A percentile compares a stretch with the other conserved stretches of the same genome.
phyloP scores from a whole-genome alignment of 2,329 filamentous ascomycete species.

The Neonectria faginata region DNA sequence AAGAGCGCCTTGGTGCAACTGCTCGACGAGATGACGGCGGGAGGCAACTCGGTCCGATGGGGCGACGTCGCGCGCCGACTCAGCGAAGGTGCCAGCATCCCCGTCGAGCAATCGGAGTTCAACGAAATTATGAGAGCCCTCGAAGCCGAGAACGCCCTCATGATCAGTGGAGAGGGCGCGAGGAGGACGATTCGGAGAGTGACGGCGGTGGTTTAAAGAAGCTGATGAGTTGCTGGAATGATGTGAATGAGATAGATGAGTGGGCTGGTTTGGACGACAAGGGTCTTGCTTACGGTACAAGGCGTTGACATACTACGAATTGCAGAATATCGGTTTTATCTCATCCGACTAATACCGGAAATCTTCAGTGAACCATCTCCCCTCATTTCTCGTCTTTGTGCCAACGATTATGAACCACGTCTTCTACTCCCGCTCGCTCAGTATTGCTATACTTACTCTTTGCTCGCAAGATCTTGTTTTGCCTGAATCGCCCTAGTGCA shows the following conservation, averaged over 20 bases:
- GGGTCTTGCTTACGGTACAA: slow-evolving; percentile 33
- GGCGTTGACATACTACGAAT: slow-evolving; percentile 42
- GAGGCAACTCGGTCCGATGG: slow-evolving; percentile 77
- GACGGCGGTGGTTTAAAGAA: slow-evolving; percentile 51
- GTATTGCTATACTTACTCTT: not conserved
- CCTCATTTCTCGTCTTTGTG: not conserved
- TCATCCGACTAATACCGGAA: slow-evolving; percentile 32
- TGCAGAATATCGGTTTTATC: slow-evolving; percentile 31
- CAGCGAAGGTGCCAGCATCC: slow-evolving; percentile 75
- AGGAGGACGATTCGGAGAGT: slow-evolving; percentile 85
- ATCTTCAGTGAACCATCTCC: not conserved
- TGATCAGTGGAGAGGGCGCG: slow-evolving; percentile 85
- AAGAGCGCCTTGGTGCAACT: slow-evolving; percentile 81
- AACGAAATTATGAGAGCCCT: slow-evolving; percentile 81
- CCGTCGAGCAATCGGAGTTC: slow-evolving; percentile 84
- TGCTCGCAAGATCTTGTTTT: slow-evolving; percentile 13
- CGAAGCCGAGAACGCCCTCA: slow-evolving; percentile 86
- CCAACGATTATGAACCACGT: not conserved
- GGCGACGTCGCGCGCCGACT: slow-evolving; percentile 81
- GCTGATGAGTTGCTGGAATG: slow-evolving; percentile 27
- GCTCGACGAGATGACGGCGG: slow-evolving; percentile 82
- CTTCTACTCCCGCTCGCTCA: too few species aligned
- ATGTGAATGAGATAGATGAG: slow-evolving; percentile 42
- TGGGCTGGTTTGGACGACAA: slow-evolving; percentile 25
- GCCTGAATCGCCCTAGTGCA: slow-evolving; percentile 47